phyloP scores from a whole-genome alignment of 2,329 filamentous ascomycete genomes.

The Hyphodiscus sp. region DNA sequence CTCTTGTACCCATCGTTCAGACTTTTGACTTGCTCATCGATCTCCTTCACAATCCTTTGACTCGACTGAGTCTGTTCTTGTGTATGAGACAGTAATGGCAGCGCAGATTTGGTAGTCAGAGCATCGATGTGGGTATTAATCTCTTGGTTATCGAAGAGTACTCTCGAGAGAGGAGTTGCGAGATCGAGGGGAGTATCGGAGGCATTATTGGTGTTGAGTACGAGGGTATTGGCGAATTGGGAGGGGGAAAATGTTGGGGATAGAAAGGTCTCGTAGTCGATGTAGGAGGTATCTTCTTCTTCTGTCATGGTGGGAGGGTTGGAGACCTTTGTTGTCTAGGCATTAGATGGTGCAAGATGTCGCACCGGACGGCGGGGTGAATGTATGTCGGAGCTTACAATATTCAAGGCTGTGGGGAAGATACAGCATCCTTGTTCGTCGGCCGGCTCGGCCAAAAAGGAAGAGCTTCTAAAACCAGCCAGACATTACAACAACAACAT shows the following conservation, averaged over 20 bases:
- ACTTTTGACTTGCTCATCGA: slow-evolving; percentile 72
- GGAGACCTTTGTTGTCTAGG: not conserved
- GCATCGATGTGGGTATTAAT: slow-evolving; percentile 93
- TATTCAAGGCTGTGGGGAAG: too few species aligned
- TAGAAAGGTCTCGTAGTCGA: slow-evolving; percentile 91
- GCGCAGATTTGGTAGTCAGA: slow-evolving; percentile 76
- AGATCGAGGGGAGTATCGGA: slow-evolving; percentile 87
- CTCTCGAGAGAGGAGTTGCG: slow-evolving; percentile 84
- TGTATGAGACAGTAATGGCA: slow-evolving; percentile 75
- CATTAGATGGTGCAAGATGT: not conserved
- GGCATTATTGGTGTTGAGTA: slow-evolving; percentile 85
- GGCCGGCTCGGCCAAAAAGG: too few species aligned
- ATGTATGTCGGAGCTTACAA: too few species aligned
- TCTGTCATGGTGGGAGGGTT: slow-evolving; percentile 19
- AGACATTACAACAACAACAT: not conserved
- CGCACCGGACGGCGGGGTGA: too few species aligned
- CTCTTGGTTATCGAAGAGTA: slow-evolving; percentile 94
- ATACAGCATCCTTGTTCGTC: too few species aligned
- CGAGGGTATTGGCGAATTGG: slow-evolving; percentile 80
- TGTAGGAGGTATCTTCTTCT: slow-evolving; percentile 69
- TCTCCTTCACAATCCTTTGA: slow-evolving; percentile 62
- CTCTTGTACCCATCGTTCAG: slow-evolving; percentile 81
- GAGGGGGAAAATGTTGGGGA: slow-evolving; percentile 74
- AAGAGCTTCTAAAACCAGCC: not conserved
- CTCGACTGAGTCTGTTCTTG: slow-evolving; percentile 67